A percentile compares a stretch with the other conserved stretches of the same genome.
Conservation (phyloP, 495 filamentous ascomycete species). For the Penicillium dipodomyicola region DNA sequence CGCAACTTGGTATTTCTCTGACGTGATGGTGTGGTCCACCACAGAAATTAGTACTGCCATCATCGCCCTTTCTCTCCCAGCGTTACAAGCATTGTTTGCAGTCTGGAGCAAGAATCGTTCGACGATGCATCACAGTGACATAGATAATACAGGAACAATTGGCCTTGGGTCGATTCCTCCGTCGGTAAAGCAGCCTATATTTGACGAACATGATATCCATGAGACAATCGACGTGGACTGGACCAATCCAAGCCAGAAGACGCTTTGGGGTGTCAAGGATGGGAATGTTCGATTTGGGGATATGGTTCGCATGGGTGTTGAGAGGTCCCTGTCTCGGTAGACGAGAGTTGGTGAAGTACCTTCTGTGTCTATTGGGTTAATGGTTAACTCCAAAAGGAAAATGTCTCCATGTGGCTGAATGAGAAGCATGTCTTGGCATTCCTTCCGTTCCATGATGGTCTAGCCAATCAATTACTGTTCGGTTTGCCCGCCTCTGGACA, state of each 20-base stretch:
- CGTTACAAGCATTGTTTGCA: conserved; percentile 16
- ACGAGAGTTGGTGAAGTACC: neutral
- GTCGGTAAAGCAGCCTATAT: neutral
- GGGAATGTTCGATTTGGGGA: neutral
- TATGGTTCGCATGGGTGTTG: neutral
- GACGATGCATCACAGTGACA: conserved; percentile 4
- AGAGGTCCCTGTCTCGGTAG: neutral
- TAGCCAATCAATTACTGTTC: neutral
- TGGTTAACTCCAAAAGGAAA: neutral
- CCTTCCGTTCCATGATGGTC: neutral
- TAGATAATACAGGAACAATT: neutral
- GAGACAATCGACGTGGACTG: neutral
- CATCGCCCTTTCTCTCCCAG: conserved; percentile 22
- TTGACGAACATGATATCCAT: neutral
- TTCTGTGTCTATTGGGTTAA: neutral
- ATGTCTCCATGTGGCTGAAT: neutral
- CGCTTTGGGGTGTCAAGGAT: neutral
- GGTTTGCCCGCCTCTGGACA: neutral
- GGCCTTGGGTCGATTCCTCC: neutral
- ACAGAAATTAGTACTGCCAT: conserved; percentile 20
- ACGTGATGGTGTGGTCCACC: conserved; percentile 20
- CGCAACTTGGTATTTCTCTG: conserved; percentile 25
- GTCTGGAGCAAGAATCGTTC: conserved; percentile 1
- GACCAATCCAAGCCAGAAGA: neutral
- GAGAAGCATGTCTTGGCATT: neutral